Base-by-base conservation (phyloP, 257 asterid genomes). In the Solanum chaucha region DNA sequence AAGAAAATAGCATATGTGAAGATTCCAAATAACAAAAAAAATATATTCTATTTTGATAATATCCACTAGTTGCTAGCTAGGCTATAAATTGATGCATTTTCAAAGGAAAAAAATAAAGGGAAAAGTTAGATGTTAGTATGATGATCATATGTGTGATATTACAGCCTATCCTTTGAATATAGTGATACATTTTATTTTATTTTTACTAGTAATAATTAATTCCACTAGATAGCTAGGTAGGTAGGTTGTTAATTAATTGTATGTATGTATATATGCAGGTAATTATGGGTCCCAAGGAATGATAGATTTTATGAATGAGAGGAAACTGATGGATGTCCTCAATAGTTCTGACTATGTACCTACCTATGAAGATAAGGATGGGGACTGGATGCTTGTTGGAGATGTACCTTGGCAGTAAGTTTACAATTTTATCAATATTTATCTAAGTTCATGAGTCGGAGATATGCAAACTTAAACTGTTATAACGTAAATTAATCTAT, bases 351-450 rank as follows among this genome's bases (percentile, higher is more conserved):
- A 92, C 41, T 90, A 92, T 90, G 94, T 92, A 64, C 93, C 93
- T 38, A 87, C 94, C 26, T 92, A 92, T 87, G 94, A 92, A 86
- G 94, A 92, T 92, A 92, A 90, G 91, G 94, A 92, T 90, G 94
- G 94, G 19, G 93, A 92, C 26, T 92, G 94, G 94, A 90, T 92
- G 94, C 93, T 92, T n/a, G 93, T 90, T 70, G 94, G 94, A 70
- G 94, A 92, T 87, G 94, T 92, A 28, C 94, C 93, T 20, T 92
- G 93, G 94, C 91, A 92, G 94, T 92, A 90, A 77, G 92, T 87
- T 28, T 32, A n/a, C 22, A 46, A 6, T 46, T 85, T 75, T 14
- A 24, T 22, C 40, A 30, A 19, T 51, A 55, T 4, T 19, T 15
- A 7, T 77, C 20, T 59, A 20, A 64, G 32, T 59, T 22, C 3